Conservation (phyloP, 257 asterid genomes). For the Echium plantagineum region DNA sequence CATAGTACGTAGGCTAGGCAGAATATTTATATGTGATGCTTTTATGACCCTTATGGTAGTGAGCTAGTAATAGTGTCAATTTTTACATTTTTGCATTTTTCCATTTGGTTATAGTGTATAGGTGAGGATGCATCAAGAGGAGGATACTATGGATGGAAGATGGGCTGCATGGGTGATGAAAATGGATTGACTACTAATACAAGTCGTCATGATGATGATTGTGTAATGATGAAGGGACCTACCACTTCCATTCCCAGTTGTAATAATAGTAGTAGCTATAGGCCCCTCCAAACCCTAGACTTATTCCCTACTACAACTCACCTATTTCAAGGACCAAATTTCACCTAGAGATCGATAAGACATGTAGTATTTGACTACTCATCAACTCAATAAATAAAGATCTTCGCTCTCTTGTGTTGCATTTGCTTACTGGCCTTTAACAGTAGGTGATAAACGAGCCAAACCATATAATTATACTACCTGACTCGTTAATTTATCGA, state of each 20-base stretch:
- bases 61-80: background rate
- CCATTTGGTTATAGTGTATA: background rate
- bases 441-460: too few relatives aligned
- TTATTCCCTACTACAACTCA: conserved; percentile 52
- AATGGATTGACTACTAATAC: conserved; percentile 13
- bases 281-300: conserved; percentile 62
- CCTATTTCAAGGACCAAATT: conserved; percentile 9
- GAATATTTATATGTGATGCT: too few relatives aligned
- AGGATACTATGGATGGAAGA: conserved; percentile 25
- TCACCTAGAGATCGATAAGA: background rate
- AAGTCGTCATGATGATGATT: conserved; percentile 37
- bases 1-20: background rate
- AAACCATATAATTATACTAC: too few relatives aligned
- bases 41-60: background rate
- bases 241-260: conserved; percentile 9
- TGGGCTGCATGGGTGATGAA: conserved; percentile 23
- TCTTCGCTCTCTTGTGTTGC: too few relatives aligned
- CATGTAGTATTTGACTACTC: too few relatives aligned
- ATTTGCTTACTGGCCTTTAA: too few relatives aligned
- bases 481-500: too few relatives aligned
- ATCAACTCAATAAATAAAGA: too few relatives aligned
- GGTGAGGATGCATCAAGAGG: conserved; percentile 13
- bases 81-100: too few relatives aligned
- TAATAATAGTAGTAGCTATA: conserved; percentile 18
- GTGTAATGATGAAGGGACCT: conserved; percentile 20